Evolutionary conservation across 345 rosid species (phyloP), one percentile per base, ranked within the genome.

Genomic region (Mercurialis annua): DNA sequence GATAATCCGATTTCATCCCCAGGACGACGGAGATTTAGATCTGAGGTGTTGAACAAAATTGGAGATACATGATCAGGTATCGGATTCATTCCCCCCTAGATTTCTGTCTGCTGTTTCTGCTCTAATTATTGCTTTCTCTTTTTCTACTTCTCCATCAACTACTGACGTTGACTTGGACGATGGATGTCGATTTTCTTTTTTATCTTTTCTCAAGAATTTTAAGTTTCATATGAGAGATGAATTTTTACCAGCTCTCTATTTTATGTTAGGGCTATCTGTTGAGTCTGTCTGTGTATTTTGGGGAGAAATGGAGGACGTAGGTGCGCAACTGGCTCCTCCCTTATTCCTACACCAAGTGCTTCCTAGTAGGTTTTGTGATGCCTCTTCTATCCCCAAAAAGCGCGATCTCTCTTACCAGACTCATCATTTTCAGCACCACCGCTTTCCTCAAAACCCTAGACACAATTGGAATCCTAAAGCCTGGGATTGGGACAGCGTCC

Each of bases 401-500:
- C 89, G 96, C 10, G 81, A 85, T 76, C 95, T 80, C 52, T 78
- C 78, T 36, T 73, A 78, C 62, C 82, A 70, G 51, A 42, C 65
- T 6, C 70, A 71, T 14, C 71, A 47, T 64, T 73, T 64, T 43
- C 79, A 51, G n/a, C 77, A 49, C 10, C 81, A 72, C 43, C 76
- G 55, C 21, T 72, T 40, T 55, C 44, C 49, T 33, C 75, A 56
- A n/a, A 72, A 69, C 56, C 69, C 78, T 23, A 61, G 77, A 40
- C 87, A 80, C 47, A 80, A 82, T 75, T 92, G 98, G 98, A 83
- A 81, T 68, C 79, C 90, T 14, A 83, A 71, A 64, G 72, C 80
- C 27, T 92, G 98, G 98, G 80, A 84, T 59, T 92, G 98, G 98
- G 96, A 92, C 67, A 76, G 84, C 42, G 80, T 76, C 30, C 77